Conservation (phyloP, 73 alveolate genomes). For the Paramecium pentaurelia region DNA sequence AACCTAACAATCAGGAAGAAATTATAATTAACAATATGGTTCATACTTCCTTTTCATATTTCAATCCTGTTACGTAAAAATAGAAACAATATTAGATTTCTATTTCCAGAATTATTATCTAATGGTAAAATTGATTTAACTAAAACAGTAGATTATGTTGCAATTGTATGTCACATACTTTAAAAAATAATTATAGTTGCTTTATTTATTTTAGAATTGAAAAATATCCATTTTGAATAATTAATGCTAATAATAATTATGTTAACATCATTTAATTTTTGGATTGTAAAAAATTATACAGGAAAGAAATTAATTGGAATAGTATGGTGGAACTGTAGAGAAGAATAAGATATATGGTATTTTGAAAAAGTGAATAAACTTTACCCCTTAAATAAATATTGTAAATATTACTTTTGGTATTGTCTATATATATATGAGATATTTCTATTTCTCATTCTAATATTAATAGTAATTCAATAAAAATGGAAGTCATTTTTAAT, state of each 20-base stretch:
- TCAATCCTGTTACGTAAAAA: constrained; percentile 40
- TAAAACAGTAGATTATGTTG: background rate
- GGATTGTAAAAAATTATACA: background rate
- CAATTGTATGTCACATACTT: background rate
- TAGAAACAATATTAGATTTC: background rate
- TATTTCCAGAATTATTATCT: constrained; percentile 25
- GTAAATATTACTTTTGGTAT: constrained; percentile 1
- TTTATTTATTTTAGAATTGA: background rate
- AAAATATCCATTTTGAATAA: background rate
- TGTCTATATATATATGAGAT: background rate
- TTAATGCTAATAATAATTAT: background rate
- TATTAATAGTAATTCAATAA: background rate
- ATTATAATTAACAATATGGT: background rate
- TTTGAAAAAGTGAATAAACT: constrained; percentile 26
- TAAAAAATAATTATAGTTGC: background rate
- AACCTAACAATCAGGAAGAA: background rate
- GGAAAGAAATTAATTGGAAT: background rate
- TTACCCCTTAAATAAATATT: background rate
- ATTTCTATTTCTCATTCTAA: background rate
- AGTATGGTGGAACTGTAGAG: background rate
- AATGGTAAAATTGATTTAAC: constrained; percentile 3
- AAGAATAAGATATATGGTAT: background rate
- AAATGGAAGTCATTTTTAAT: background rate
- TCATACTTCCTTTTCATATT: background rate
- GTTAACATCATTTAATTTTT: background rate